These are phyloP conservation scores for Trifolium repens DNA, from an alignment of 306 rosid species.

Conservation along the genomic window DNA sequence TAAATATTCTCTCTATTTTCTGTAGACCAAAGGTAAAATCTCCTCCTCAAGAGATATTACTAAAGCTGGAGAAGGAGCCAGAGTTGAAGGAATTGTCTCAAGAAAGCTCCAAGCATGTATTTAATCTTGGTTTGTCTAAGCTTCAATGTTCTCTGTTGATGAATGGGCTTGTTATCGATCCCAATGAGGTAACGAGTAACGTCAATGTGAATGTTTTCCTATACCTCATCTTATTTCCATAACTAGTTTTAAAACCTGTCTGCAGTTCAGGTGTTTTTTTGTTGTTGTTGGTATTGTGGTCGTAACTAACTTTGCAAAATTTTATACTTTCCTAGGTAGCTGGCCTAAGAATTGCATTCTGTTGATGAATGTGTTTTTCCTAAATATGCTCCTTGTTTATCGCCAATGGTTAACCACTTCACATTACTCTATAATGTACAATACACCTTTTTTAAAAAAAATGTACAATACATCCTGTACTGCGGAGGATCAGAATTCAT, in stretches of 20 bases:
- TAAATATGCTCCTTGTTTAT: constrained; percentile 9
- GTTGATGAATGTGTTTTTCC: not conserved
- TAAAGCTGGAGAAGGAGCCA: constrained; percentile 83
- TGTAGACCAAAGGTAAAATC: constrained; percentile 84
- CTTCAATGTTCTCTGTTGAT: constrained; percentile 73
- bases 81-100: constrained; percentile 68
- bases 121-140: constrained; percentile 81
- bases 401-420: constrained; percentile 10
- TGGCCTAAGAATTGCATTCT: constrained; percentile 16
- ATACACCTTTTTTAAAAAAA: not conserved
- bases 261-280: constrained; percentile 4
- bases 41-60: constrained; percentile 82
- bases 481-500: constrained; percentile 12
- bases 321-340: constrained; percentile 1
- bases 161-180: constrained; percentile 91
- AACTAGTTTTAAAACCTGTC: constrained; percentile 7
- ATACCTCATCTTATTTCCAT: constrained; percentile 30
- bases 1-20: constrained; percentile 44
- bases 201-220: constrained; percentile 30
- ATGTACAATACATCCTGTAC: constrained; percentile 18
- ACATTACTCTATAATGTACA: constrained; percentile 19
- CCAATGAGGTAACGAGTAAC: constrained; percentile 75
- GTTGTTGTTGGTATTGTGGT: not conserved
- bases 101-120: constrained; percentile 76
- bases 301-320: constrained; percentile 1